phyloP scores from a whole-genome alignment of 768 basidiomycete genomes.

The Lentinula sp. region DNA sequence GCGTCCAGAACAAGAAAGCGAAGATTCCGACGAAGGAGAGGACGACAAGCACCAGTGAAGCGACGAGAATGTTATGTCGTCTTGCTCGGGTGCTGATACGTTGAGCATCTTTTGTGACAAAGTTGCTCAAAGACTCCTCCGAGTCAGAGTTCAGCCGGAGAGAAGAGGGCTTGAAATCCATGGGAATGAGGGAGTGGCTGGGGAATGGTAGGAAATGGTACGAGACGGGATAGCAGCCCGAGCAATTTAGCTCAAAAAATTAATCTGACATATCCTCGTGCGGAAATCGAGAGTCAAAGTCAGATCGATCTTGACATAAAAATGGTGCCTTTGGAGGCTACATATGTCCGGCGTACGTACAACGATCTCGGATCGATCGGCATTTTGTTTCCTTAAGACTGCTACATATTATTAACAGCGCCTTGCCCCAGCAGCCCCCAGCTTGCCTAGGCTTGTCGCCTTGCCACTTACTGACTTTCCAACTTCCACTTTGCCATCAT shows the following conservation, averaged over 20 bases:
- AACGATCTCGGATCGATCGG: neutral
- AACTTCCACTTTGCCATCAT: neutral
- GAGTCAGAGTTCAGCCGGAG: neutral
- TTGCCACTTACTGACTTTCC: too few species aligned
- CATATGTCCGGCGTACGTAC: neutral
- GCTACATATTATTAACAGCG: neutral
- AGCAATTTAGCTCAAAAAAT: neutral
- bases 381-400: neutral
- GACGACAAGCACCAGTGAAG: neutral
- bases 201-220: neutral
- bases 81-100: neutral
- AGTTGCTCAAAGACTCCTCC: neutral
- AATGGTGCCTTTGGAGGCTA: neutral
- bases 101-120: neutral
- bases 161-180: neutral
- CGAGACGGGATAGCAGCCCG: neutral
- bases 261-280: neutral
- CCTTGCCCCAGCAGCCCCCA: neutral
- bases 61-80: neutral
- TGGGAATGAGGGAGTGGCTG: neutral
- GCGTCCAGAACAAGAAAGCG: constrained; percentile 1
- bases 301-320: neutral
- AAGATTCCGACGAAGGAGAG: neutral
- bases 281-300: neutral
- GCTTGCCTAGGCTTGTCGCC: neutral